A percentile compares a stretch with the other conserved stretches of the same genome.
These are phyloP conservation scores for Gossypium herbaceum DNA, from an alignment of 345 rosid species.

Conservation along the genomic window DNA sequence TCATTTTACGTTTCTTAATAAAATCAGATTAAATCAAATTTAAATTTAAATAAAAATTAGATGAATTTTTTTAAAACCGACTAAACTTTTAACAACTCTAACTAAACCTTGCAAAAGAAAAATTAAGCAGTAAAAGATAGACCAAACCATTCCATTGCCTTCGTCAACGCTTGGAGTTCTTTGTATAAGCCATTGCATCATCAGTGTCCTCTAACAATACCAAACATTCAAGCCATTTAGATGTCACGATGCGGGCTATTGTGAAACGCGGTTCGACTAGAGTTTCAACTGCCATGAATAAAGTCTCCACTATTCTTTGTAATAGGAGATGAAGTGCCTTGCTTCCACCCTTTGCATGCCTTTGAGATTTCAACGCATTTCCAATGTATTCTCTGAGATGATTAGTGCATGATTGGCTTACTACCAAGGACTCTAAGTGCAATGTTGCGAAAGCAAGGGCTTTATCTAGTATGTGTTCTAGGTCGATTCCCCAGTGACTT, in stretches of 20 bases:
- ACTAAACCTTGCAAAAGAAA: no score
- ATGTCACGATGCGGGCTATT: neutral
- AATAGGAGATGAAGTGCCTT: conserved; percentile 2
- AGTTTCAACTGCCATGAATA: neutral
- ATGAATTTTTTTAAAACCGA: no score
- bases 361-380: neutral
- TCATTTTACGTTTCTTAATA: no score
- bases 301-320: conserved; percentile 19
- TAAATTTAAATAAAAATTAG: no score
- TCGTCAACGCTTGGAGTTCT: no score
- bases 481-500: neutral
- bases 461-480: conserved; percentile 15
- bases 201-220: no score
- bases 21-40: no score
- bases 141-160: no score
- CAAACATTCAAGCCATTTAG: neutral
- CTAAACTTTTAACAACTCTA: no score
- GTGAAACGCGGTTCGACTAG: conserved; percentile 12
- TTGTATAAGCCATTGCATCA: no score
- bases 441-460: conserved; percentile 15
- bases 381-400: neutral
- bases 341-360: conserved; percentile 3
- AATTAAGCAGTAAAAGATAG: no score
- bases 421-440: neutral
- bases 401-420: neutral